These are phyloP conservation scores for Solanum sparsipilum DNA, from an alignment of 257 asterid genomes.

Conservation along the genomic window DNA sequence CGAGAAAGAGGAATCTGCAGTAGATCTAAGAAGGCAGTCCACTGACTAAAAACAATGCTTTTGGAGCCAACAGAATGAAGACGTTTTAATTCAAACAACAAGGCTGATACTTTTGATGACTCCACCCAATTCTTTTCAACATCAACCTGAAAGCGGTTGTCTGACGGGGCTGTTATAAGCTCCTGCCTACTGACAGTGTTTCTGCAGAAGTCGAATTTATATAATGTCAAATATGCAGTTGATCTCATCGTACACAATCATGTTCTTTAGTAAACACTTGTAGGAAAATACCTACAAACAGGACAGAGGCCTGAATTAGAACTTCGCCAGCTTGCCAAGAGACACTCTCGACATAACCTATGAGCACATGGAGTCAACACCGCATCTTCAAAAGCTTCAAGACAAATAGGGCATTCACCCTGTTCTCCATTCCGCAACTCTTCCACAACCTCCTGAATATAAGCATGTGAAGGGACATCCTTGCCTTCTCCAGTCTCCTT, in stretches of 20 bases:
- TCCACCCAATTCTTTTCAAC: conserved; percentile 86
- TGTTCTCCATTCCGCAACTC: conserved; percentile 80
- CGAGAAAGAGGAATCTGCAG: conserved; percentile 87
- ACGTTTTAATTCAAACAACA: conserved; percentile 53
- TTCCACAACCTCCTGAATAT: conserved; percentile 81
- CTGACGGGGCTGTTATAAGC: conserved; percentile 88
- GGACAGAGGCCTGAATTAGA: conserved; percentile 80
- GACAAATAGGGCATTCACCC: conserved; percentile 97
- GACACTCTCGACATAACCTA: conserved; percentile 87
- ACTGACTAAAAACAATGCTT: conserved; percentile 93
- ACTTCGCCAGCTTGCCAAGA: conserved; percentile 89
- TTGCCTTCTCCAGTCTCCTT: conserved; percentile 40
- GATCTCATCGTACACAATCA: neutral
- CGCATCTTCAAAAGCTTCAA: conserved; percentile 97
- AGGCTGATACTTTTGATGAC: conserved; percentile 86
- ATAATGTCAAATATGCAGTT: conserved; percentile 1
- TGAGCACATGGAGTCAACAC: conserved; percentile 99
- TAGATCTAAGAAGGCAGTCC: conserved; percentile 96
- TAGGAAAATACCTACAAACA: conserved; percentile 74
- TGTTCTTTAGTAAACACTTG: neutral
- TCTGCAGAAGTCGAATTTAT: conserved; percentile 27
- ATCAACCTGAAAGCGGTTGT: conserved; percentile 80
- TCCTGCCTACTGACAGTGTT: conserved; percentile 66
- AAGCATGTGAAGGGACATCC: conserved; percentile 74
- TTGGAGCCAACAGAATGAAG: conserved; percentile 49